Evolutionary conservation across 2,329 filamentous ascomycete genomes (phyloP).

Genomic region (Ceratocystis huliohia): DNA sequence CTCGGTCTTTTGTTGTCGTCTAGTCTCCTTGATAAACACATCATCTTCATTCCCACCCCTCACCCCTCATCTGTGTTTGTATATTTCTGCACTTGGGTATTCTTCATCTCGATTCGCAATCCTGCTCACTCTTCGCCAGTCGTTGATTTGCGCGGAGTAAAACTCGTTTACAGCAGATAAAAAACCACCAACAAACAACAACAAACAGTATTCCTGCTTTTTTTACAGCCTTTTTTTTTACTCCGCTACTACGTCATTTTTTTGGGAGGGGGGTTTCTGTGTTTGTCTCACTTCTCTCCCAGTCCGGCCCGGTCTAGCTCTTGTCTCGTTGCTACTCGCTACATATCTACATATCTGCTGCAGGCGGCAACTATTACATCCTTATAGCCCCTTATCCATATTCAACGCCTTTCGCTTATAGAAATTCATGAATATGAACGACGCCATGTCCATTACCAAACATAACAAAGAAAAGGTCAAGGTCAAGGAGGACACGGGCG

Average conservation of each 20-base stretch:
- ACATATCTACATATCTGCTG: background rate
- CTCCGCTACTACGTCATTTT: too few relatives aligned
- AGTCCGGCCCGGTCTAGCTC: too few relatives aligned
- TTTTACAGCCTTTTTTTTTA: too few relatives aligned
- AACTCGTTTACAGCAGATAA: too few relatives aligned
- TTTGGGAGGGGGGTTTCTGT: background rate
- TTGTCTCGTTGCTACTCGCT: background rate
- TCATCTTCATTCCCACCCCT: too few relatives aligned
- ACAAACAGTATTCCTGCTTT: background rate
- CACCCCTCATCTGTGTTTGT: too few relatives aligned
- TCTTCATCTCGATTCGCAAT: too few relatives aligned
- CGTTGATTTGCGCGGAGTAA: too few relatives aligned
- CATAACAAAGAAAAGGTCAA: slow-evolving; percentile 44
- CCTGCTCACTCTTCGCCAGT: too few relatives aligned
- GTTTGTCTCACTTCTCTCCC: background rate
- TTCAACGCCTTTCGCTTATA: background rate
- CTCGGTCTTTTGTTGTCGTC: too few relatives aligned
- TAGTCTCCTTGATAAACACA: too few relatives aligned
- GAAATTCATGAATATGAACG: slow-evolving; percentile 37
- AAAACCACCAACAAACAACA: background rate
- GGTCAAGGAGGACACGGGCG: slow-evolving; percentile 44
- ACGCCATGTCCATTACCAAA: slow-evolving; percentile 55
- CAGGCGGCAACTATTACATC: background rate
- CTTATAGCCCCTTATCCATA: background rate
- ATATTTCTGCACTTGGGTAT: too few relatives aligned